Evolutionary conservation across 805 yeast genomes (phyloP).

Genomic region (Teunomyces tritomae): DNA sequence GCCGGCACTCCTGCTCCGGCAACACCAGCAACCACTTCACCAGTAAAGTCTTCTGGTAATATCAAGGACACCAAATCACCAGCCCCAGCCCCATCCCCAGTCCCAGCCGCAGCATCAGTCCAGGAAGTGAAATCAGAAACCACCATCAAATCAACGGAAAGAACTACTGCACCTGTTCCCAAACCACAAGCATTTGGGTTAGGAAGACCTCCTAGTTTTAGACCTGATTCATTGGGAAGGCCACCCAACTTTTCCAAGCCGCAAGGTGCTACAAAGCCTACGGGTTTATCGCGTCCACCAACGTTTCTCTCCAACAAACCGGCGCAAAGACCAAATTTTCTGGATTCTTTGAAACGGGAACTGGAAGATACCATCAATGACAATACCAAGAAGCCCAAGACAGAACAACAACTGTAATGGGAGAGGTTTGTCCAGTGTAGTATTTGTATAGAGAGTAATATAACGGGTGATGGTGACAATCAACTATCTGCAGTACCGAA

Average conservation of each 20-base stretch:
- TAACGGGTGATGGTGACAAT: neutral
- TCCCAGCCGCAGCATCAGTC: neutral
- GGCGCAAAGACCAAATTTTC: conserved; percentile 4
- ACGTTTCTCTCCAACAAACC: conserved; percentile 35
- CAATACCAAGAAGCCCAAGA: conserved; percentile 4
- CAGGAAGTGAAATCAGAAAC: neutral
- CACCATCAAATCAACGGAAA: neutral
- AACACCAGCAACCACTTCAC: conserved; percentile 3
- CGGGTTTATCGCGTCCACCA: conserved; percentile 34
- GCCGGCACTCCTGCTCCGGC: conserved; percentile 12
- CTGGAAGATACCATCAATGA: conserved; percentile 4
- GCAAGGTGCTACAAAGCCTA: conserved; percentile 29
- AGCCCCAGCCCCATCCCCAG: neutral
- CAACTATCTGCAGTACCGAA: neutral
- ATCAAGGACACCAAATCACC: neutral
- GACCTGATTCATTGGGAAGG: conserved; percentile 18
- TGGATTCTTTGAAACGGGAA: conserved; percentile 6
- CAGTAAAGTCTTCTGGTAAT: conserved; percentile 2
- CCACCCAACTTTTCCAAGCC: conserved; percentile 26
- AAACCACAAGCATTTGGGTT: conserved; percentile 26
- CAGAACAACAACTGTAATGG: neutral
- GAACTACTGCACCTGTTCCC: conserved; percentile 4
- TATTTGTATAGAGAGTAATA: neutral
- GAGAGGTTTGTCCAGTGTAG: neutral
- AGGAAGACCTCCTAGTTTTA: conserved; percentile 25